Evolutionary conservation across 2,329 filamentous ascomycete species (phyloP), one percentile per base, ranked within the genome.

Genomic region (Trichoderma endophyticum): DNA sequence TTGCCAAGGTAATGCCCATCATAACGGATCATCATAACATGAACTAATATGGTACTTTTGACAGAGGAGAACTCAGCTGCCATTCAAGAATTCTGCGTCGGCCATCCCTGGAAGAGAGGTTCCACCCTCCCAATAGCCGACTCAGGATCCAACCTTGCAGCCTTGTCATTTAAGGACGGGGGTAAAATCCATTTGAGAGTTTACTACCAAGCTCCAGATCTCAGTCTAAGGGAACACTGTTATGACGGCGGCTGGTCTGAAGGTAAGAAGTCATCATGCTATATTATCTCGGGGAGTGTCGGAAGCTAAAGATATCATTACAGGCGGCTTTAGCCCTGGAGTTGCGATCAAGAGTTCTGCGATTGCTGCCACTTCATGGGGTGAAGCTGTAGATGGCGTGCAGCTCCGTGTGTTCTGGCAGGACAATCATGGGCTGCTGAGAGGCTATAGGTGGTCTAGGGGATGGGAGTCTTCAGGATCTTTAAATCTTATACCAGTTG

Each of bases 141-240:
- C 34, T 24, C 54, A 26, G 68, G 68, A 36, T 56, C 68, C 43
- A 24, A 62, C 9, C 43, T 70, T 12, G 68, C 68, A 4, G 68
- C 57, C 18, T 24, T 24, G 15, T 60, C 15, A 28, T n/a, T 9
- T 70, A 24, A 36, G 28, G 30, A 70, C 6, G 14, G 39, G 0
- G 43, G 30, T 14, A 54, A 32, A 8, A 1, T 30, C 7, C 59
- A 70, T 24, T 15, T 70, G 28, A 28, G 59, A 15, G 60, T 70
- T 43, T 70, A 70, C 1, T 70, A 70, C 43, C 68, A 63, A 62
- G 26, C 59, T 21, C 21, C 43, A 36, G 68, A 70, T 32, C 68
- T 70, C 18, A 21, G 18, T 8, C 21, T 70, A 12, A 51, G 43
- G n/a, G 68, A 70, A 4, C 68, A 70, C 51, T 51, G 57, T 32